Evolutionary conservation across 192 early-diverging fungal species (phyloP).

Genomic region (Coemansia sp.): DNA sequence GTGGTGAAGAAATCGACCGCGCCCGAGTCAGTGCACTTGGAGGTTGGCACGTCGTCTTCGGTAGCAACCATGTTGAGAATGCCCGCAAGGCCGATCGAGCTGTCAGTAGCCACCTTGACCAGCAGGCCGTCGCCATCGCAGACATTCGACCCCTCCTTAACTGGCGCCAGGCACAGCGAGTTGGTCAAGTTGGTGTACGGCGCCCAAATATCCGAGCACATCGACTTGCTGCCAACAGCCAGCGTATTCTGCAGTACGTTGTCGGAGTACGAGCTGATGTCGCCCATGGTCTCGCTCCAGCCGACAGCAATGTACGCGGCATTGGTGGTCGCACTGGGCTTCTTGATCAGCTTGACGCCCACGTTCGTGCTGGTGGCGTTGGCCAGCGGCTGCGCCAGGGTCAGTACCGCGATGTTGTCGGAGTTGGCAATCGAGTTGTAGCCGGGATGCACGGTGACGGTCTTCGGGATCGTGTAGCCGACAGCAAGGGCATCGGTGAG

Average conservation of each 20-base stretch:
- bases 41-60: conserved; percentile 25
- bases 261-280: not conserved
- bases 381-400: conserved; percentile 28
- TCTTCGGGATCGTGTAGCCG: conserved; percentile 23
- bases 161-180: conserved; percentile 39
- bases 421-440: conserved; percentile 45
- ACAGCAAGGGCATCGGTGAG: conserved; percentile 6
- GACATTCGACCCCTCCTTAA: conserved; percentile 31
- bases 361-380: conserved; percentile 3
- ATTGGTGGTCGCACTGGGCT: conserved; percentile 11
- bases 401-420: conserved; percentile 43
- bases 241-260: conserved; percentile 23
- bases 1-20: conserved; percentile 44
- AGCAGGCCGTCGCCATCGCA: conserved; percentile 40
- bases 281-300: conserved; percentile 10
- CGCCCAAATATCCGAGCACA: conserved; percentile 39
- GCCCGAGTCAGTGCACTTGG: conserved; percentile 17
- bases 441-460: conserved; percentile 35
- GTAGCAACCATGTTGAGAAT: conserved; percentile 44
- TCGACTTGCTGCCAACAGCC: conserved; percentile 26
- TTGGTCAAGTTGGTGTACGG: conserved; percentile 45
- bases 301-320: conserved; percentile 31
- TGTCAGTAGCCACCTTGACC: conserved; percentile 23
- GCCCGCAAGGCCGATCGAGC: conserved; percentile 34
- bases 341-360: conserved; percentile 29